Conservation (phyloP, 2,329 filamentous ascomycete genomes). For the Microcyclospora pomicola region DNA sequence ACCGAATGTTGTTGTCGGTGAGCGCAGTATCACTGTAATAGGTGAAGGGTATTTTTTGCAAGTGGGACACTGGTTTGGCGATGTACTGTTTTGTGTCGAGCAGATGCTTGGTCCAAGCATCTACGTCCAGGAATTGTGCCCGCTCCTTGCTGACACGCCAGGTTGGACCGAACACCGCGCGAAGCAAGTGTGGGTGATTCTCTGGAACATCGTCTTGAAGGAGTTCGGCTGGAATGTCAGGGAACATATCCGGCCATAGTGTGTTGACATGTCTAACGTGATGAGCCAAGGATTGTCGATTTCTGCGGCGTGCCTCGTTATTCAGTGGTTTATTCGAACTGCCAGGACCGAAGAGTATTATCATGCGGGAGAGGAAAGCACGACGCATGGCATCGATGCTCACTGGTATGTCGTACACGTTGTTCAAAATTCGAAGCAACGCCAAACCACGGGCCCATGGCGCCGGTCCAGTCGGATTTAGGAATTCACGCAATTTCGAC, state of each 20-base stretch:
- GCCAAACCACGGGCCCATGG: slow-evolving; percentile 20
- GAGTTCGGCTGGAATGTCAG: too few relatives aligned
- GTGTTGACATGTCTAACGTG: slow-evolving; percentile 20
- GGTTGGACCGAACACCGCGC: background rate
- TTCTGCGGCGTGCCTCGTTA: slow-evolving; percentile 7
- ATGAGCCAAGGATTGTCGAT: slow-evolving; percentile 13
- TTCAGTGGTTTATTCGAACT: slow-evolving; percentile 12
- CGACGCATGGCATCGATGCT: slow-evolving; percentile 8
- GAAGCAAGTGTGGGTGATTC: background rate
- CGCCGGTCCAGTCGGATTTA: background rate
- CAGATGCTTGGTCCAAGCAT: slow-evolving; percentile 6
- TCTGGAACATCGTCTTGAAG: too few relatives aligned
- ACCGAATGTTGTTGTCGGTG: background rate
- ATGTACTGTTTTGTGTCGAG: background rate
- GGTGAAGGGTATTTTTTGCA: too few relatives aligned
- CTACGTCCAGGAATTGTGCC: slow-evolving; percentile 12
- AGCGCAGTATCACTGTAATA: too few relatives aligned
- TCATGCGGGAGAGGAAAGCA: slow-evolving; percentile 18
- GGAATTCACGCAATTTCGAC: background rate
- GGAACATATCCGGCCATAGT: slow-evolving; percentile 7
- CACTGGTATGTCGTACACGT: slow-evolving; percentile 11
- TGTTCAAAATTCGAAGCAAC: slow-evolving; percentile 15
- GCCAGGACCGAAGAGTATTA: slow-evolving; percentile 23
- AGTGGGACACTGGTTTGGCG: too few relatives aligned
- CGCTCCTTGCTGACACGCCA: slow-evolving; percentile 3